phyloP scores from a whole-genome alignment of 768 basidiomycete species.

The Amanita muscaria region DNA sequence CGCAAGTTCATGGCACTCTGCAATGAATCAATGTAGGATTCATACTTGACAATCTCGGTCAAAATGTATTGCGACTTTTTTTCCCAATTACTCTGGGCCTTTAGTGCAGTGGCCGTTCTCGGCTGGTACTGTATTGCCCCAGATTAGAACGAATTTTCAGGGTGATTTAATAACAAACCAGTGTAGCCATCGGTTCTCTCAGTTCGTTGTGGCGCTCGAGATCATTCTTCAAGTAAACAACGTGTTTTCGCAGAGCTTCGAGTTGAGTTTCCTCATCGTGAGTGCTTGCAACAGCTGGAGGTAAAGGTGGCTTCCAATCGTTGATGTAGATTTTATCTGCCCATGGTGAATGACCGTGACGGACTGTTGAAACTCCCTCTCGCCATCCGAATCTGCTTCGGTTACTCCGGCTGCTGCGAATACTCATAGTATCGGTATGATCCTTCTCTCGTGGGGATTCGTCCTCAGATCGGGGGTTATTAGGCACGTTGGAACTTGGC shows the following conservation, averaged over 20 bases:
- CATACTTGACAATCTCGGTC: conserved; percentile 92
- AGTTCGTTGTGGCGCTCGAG: conserved; percentile 77
- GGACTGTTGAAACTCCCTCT: conserved; percentile 56
- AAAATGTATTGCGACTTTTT: conserved; percentile 84
- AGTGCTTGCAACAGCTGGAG: conserved; percentile 72
- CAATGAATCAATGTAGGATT: conserved; percentile 88
- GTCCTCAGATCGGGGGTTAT: conserved; percentile 49
- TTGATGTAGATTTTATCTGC: conserved; percentile 70
- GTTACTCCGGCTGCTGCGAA: conserved; percentile 66
- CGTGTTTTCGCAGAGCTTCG: conserved; percentile 82
- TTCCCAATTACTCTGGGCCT: conserved; percentile 87
- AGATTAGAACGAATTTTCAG: conserved; percentile 9
- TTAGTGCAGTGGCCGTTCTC: conserved; percentile 62
- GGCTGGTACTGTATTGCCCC: conserved; percentile 59
- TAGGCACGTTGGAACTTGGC: conserved; percentile 40
- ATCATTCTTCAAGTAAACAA: conserved; percentile 64
- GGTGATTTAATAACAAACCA: conserved; percentile 39
- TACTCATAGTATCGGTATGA: conserved; percentile 57
- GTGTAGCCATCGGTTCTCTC: conserved; percentile 68
- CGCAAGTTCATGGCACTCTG: conserved; percentile 76
- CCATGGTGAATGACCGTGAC: conserved; percentile 64
- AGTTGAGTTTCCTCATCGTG: conserved; percentile 93
- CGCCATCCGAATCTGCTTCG: conserved; percentile 69
- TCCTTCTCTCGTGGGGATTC: conserved; percentile 41
- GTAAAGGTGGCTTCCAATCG: conserved; percentile 91